Percentiles rank a stretch among this genome's conserved stretches.
Conservation (phyloP, 2,329 filamentous ascomycete species). For the Akanthomyces lecanii region DNA sequence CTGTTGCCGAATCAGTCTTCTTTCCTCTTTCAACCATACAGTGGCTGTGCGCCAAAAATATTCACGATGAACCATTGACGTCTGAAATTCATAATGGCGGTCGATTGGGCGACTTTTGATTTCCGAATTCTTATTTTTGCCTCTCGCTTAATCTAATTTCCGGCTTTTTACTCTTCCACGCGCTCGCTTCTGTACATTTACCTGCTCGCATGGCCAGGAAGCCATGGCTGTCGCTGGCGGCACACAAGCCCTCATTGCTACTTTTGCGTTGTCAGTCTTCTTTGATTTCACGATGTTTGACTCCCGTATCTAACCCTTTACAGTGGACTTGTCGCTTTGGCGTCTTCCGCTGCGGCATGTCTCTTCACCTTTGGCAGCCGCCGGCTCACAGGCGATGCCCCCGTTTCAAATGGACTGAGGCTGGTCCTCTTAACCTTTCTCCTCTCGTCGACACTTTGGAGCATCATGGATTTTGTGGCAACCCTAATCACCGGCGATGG, state of each 20-base stretch:
- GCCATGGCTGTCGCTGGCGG: conserved; percentile 43
- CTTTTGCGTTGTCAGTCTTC: conserved; percentile 50
- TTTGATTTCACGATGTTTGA: not conserved
- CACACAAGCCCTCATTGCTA: conserved; percentile 47
- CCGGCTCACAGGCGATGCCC: conserved; percentile 32
- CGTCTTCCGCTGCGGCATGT: conserved; percentile 44
- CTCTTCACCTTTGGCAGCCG: conserved; percentile 43
- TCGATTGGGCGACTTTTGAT: not conserved
- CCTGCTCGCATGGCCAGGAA: conserved; percentile 19
- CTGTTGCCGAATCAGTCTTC: not conserved
- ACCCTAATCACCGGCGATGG: conserved; percentile 37
- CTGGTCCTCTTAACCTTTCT: conserved; percentile 59
- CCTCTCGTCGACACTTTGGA: conserved; percentile 49
- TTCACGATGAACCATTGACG: conserved; percentile 5
- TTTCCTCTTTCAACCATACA: conserved; percentile 13
- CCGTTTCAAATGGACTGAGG: conserved; percentile 57
- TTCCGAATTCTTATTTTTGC: not conserved
- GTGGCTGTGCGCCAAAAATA: not conserved
- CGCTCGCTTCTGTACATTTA: conserved; percentile 18
- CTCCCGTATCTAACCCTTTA: not conserved
- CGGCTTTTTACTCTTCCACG: conserved; percentile 29
- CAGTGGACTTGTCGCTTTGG: conserved; percentile 53
- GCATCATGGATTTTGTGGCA: conserved; percentile 47
- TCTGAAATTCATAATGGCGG: conserved; percentile 4
- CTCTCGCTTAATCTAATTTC: conserved; percentile 24